A percentile compares a stretch with the other conserved stretches of the same genome.
Conservation (phyloP, 495 filamentous ascomycete species). For the Penicillium chermesinum region DNA sequence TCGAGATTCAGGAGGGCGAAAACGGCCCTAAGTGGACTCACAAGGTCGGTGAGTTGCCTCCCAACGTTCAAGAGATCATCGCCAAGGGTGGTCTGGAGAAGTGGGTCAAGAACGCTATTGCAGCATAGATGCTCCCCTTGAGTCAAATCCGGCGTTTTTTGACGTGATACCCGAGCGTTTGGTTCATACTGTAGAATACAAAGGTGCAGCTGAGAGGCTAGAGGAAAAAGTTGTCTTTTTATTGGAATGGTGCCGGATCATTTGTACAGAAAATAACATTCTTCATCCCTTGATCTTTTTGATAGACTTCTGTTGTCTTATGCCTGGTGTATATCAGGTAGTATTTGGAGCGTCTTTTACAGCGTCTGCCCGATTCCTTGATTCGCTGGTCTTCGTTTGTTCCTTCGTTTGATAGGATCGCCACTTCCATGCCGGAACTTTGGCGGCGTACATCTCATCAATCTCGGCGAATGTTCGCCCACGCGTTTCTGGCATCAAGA, state of each 20-base stretch:
- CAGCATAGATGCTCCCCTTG: neutral
- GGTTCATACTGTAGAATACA: neutral
- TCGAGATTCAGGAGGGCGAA: slow-evolving; percentile 65
- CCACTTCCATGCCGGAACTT: slow-evolving; percentile 41
- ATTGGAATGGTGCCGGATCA: neutral
- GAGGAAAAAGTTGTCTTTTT: neutral
- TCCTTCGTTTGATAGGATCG: slow-evolving; percentile 24
- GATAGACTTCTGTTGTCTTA: no score
- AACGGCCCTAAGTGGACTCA: slow-evolving; percentile 63
- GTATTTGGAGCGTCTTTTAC: no score
- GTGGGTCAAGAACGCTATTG: slow-evolving; percentile 63
- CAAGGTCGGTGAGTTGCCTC: slow-evolving; percentile 78
- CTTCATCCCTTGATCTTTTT: neutral
- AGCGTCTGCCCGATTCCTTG: no score
- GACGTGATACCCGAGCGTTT: neutral
- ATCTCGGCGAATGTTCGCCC: slow-evolving; percentile 64
- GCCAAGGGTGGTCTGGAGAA: slow-evolving; percentile 69
- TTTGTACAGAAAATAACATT: neutral
- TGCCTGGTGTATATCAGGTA: no score
- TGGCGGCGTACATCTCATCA: slow-evolving; percentile 58
- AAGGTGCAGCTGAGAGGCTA: neutral
- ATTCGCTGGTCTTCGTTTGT: slow-evolving; percentile 14
- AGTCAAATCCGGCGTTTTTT: neutral
- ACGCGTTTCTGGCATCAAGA: slow-evolving; percentile 62
- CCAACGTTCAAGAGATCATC: slow-evolving; percentile 88